phyloP scores from a whole-genome alignment of 495 filamentous ascomycete genomes.

The Penicillium argentinense region DNA sequence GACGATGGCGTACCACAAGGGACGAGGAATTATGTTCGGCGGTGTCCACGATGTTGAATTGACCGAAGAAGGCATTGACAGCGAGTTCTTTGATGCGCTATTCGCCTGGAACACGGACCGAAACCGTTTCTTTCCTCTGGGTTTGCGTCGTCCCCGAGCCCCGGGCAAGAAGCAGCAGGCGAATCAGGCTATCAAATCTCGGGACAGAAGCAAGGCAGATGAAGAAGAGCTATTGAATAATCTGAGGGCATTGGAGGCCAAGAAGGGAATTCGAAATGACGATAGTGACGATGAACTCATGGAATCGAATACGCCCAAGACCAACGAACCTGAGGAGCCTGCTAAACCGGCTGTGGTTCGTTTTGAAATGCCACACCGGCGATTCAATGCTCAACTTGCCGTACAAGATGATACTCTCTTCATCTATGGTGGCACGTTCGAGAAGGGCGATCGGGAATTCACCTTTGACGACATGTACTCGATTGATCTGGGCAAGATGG shows the following conservation, averaged over 20 bases:
- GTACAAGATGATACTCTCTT: constrained; percentile 92
- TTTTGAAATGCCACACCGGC: constrained; percentile 78
- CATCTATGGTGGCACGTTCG: constrained; percentile 91
- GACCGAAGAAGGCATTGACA: constrained; percentile 92
- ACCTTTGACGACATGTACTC: constrained; percentile 93
- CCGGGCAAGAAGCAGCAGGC: constrained; percentile 58
- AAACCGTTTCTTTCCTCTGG: constrained; percentile 86
- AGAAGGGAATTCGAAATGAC: constrained; percentile 52
- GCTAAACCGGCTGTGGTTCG: constrained; percentile 48
- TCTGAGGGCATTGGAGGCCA: constrained; percentile 75
- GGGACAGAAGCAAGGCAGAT: constrained; percentile 73
- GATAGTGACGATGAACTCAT: constrained; percentile 56
- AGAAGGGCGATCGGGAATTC: constrained; percentile 90
- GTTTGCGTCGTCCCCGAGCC: constrained; percentile 67
- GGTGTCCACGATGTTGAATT: constrained; percentile 94
- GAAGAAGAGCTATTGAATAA: constrained; percentile 89
- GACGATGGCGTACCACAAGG: constrained; percentile 90
- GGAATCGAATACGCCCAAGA: constrained; percentile 35
- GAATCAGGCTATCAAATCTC: constrained; percentile 55
- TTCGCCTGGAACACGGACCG: constrained; percentile 92
- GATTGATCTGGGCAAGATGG: constrained; percentile 86
- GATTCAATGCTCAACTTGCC: constrained; percentile 87
- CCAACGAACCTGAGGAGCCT: constrained; percentile 53
- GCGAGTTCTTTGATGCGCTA: constrained; percentile 88
- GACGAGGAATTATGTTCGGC: constrained; percentile 88